Evolutionary conservation across 768 basidiomycete genomes (phyloP).

Genomic region (Rhodotorula diobovata): DNA sequence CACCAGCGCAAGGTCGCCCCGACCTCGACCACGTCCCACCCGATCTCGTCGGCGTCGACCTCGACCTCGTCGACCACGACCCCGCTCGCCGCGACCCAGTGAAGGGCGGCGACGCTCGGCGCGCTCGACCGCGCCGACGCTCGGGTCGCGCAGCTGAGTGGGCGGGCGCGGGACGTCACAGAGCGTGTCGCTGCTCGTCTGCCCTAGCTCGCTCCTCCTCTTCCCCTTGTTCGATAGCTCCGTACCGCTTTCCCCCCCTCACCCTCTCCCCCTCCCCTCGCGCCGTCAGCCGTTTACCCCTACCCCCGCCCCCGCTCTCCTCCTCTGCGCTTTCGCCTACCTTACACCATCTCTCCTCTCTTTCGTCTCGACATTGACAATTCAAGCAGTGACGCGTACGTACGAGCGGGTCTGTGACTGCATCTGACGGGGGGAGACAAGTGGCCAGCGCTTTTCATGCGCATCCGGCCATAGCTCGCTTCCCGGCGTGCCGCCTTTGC

Average conservation of each 20-base stretch:
- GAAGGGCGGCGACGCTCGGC: neutral
- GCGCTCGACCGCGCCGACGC: neutral
- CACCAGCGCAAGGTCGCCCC: slow-evolving; percentile 6
- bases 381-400: too few relatives aligned
- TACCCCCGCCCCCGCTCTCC: too few relatives aligned
- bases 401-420: too few relatives aligned
- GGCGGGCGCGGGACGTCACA: too few relatives aligned
- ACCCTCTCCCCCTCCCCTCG: neutral
- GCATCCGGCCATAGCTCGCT: too few relatives aligned
- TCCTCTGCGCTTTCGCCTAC: too few relatives aligned
- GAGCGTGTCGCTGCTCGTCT: neutral
- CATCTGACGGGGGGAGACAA: too few relatives aligned
- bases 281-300: too few relatives aligned
- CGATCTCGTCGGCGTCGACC: slow-evolving; percentile 1
- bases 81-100: neutral
- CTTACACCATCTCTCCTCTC: too few relatives aligned
- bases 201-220: neutral
- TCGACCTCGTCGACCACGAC: slow-evolving; percentile 7
- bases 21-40: neutral
- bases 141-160: neutral
- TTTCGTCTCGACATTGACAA: too few relatives aligned
- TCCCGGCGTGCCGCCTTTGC: too few relatives aligned
- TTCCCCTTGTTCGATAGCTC: neutral
- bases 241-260: neutral
- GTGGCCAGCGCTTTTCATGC: too few relatives aligned